Evolutionary conservation across 2,329 filamentous ascomycete genomes (phyloP).

Genomic region (Fusarium continuum): DNA sequence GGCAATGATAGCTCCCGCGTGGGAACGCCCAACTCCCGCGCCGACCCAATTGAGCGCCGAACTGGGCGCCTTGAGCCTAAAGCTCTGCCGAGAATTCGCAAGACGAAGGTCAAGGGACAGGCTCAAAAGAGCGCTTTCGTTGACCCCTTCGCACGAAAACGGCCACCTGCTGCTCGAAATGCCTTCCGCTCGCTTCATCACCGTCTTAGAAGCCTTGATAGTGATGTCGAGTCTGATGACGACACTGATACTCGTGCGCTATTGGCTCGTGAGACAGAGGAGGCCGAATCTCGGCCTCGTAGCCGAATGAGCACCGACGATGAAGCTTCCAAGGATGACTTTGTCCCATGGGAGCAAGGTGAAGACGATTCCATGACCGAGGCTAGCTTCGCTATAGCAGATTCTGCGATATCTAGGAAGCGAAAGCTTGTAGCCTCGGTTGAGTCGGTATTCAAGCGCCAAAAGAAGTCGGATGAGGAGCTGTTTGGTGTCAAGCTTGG

Average conservation of each 20-base stretch:
- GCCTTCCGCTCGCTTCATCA: constrained; percentile 85
- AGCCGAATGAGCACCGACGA: constrained; percentile 77
- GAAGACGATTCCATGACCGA: constrained; percentile 78
- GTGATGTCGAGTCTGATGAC: constrained; percentile 88
- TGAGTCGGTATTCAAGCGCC: constrained; percentile 77
- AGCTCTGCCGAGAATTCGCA: constrained; percentile 78
- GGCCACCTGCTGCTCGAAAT: constrained; percentile 64
- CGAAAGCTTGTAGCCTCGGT: constrained; percentile 76
- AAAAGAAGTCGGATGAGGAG: constrained; percentile 82
- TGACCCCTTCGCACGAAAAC: constrained; percentile 72
- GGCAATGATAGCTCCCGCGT: constrained; percentile 69
- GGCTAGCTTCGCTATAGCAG: constrained; percentile 72
- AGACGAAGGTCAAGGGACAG: constrained; percentile 64
- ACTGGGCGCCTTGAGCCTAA: constrained; percentile 65
- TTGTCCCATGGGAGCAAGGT: constrained; percentile 56
- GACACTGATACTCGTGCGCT: constrained; percentile 67
- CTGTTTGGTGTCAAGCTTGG: constrained; percentile 73
- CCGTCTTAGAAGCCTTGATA: constrained; percentile 67
- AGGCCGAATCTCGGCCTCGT: constrained; percentile 81
- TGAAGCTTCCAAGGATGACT: constrained; percentile 61
- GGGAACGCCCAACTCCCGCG: constrained; percentile 72
- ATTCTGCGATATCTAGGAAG: constrained; percentile 68
- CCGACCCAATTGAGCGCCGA: constrained; percentile 69
- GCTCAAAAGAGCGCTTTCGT: constrained; percentile 70
- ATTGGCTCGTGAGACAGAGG: constrained; percentile 81